A percentile compares a stretch with the other conserved stretches of the same genome.
phyloP scores from a whole-genome alignment of 768 basidiomycete species.

The Russula griseocarnosa region DNA sequence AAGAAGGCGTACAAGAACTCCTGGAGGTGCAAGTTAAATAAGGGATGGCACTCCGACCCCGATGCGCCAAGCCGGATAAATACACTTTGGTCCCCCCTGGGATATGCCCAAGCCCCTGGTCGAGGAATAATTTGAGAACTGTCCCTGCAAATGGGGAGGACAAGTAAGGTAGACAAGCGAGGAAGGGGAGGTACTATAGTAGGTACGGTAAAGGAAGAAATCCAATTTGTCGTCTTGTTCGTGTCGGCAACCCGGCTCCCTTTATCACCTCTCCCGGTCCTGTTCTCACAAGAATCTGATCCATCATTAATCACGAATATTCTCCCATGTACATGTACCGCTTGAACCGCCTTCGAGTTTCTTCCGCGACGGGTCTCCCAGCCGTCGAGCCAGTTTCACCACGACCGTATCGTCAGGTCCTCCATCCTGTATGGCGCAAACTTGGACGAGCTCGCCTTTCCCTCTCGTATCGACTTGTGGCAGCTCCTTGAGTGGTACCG shows the following conservation, averaged over 20 bases:
- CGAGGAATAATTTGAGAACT: conserved; percentile 28
- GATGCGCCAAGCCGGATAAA: conserved; percentile 70
- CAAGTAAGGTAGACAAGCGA: conserved; percentile 21
- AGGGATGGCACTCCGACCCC: conserved; percentile 58
- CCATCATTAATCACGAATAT: conserved; percentile 15
- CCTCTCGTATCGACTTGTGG: conserved; percentile 47
- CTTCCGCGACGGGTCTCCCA: conserved; percentile 50
- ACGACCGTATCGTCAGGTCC: conserved; percentile 76
- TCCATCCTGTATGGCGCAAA: conserved; percentile 67
- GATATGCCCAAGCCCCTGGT: conserved; percentile 60
- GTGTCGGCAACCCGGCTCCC: conserved; percentile 45
- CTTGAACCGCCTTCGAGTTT: conserved; percentile 60
- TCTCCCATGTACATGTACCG: conserved; percentile 68
- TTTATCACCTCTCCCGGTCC: conserved; percentile 20
- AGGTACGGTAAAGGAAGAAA: conserved; percentile 18
- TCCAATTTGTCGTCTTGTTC: conserved; percentile 34
- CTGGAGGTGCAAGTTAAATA: conserved; percentile 60
- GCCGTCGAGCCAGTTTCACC: conserved; percentile 61
- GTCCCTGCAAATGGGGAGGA: conserved; percentile 22
- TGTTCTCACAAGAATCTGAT: conserved; percentile 21
- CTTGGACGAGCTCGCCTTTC: conserved; percentile 43
- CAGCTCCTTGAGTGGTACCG: conserved; percentile 53
- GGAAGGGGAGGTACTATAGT: conserved; percentile 15
- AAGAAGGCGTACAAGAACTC: conserved; percentile 50
- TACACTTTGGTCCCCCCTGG: conserved; percentile 65